Evolutionary conservation across 306 rosid species (phyloP).

Genomic region (Trifolium subterraneum): DNA sequence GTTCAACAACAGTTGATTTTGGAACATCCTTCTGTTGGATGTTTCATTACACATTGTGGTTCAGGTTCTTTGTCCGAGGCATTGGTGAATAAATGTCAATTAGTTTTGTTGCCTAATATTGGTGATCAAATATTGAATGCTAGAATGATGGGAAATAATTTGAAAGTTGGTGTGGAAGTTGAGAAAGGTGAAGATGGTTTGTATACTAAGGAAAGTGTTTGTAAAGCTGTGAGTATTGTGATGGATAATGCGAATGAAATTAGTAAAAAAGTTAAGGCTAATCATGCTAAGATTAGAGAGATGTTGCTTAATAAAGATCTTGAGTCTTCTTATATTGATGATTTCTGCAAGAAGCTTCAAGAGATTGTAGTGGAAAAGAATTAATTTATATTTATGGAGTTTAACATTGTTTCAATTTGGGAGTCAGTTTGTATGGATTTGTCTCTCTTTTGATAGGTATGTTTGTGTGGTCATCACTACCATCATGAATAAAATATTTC

Average conservation of each 20-base stretch:
- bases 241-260: conserved; percentile 46
- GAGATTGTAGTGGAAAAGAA: conserved; percentile 30
- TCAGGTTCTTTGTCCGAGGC: conserved; percentile 49
- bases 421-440: too few relatives aligned
- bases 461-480: too few relatives aligned
- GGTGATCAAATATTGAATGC: conserved; percentile 45
- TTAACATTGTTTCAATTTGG: too few relatives aligned
- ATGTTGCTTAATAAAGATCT: conserved; percentile 37
- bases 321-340: conserved; percentile 42
- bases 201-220: conserved; percentile 38
- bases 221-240: conserved; percentile 42
- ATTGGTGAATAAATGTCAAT: conserved; percentile 38
- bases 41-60: conserved; percentile 51
- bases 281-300: conserved; percentile 38
- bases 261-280: conserved; percentile 35
- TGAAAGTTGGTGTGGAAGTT: conserved; percentile 52
- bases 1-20: conserved; percentile 44
- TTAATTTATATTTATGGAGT: not conserved
- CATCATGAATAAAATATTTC: too few relatives aligned
- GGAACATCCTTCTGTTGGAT: conserved; percentile 49
- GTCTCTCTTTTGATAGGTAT: too few relatives aligned
- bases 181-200: conserved; percentile 48
- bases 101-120: conserved; percentile 44
- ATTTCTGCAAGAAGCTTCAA: conserved; percentile 43
- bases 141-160: conserved; percentile 43